These are phyloP conservation scores for Dicorynia guianensis DNA, from an alignment of 306 rosid species.

Conservation along the genomic window DNA sequence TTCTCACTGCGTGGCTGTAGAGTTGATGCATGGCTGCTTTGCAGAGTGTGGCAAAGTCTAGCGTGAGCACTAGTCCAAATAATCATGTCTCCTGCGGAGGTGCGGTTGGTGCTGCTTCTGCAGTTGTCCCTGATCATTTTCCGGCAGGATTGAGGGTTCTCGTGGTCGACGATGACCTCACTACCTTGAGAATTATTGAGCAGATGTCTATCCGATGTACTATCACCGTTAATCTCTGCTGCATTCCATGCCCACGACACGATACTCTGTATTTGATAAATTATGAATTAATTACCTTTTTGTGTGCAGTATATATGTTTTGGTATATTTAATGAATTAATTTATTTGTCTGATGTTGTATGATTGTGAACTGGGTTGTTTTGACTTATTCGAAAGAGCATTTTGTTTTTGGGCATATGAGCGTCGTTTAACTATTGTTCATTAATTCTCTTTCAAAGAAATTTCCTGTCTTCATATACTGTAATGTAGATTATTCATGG, in stretches of 20 bases:
- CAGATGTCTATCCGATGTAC: constrained; percentile 49
- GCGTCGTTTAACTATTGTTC: neutral
- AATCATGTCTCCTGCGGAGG: constrained; percentile 42
- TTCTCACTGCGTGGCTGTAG: neutral
- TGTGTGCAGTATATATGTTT: neutral
- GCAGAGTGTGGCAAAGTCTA: constrained; percentile 59
- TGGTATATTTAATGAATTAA: neutral
- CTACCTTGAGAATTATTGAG: constrained; percentile 46
- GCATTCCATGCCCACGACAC: neutral
- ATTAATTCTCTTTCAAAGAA: neutral
- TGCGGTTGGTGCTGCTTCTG: constrained; percentile 14
- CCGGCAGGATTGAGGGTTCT: constrained; percentile 64
- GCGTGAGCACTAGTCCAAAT: constrained; percentile 37
- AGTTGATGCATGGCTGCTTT: constrained; percentile 52
- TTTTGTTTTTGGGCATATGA: neutral
- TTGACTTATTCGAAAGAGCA: neutral
- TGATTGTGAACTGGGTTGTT: neutral
- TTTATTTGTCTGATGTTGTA: neutral
- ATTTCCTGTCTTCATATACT: neutral
- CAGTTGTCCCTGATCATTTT: constrained; percentile 40
- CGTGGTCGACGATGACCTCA: constrained; percentile 64
- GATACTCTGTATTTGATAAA: neutral
- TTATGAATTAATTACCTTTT: neutral
- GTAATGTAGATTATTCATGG: too few species aligned
- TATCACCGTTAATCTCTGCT: constrained; percentile 47